Conservation (phyloP, 2,329 filamentous ascomycete genomes). For the Paecilomyces niveus region DNA sequence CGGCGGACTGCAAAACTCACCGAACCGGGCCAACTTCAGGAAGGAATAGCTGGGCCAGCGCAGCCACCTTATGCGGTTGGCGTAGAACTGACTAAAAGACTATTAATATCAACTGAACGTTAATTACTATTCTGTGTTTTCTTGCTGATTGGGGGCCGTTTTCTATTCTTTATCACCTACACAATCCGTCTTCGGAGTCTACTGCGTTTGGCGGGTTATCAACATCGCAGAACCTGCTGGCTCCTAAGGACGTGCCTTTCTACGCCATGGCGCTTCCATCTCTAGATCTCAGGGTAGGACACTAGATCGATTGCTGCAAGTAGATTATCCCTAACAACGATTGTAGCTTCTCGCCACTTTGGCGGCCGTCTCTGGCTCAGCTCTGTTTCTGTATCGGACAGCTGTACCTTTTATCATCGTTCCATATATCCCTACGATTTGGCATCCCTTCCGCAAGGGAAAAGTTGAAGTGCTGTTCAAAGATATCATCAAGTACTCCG, state of each 20-base stretch:
- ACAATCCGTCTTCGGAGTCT: neutral
- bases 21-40: neutral
- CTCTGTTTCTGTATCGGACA: conserved; percentile 4
- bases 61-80: neutral
- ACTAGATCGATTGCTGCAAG: neutral
- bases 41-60: neutral
- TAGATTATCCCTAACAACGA: neutral
- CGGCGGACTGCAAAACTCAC: neutral
- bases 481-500: conserved; percentile 7
- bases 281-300: neutral
- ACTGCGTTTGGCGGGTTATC: neutral
- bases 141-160: neutral
- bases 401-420: conserved; percentile 6
- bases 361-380: conserved; percentile 1
- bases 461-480: conserved; percentile 9
- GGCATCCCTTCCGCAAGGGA: conserved; percentile 10
- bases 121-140: neutral
- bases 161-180: neutral
- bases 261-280: neutral
- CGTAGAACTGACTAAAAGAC: neutral
- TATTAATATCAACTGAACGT: neutral
- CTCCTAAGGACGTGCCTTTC: neutral
- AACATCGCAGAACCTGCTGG: neutral
- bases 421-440: conserved; percentile 8
- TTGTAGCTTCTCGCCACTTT: conserved; percentile 3